These are phyloP conservation scores for Apiotrichum laibachii DNA, from an alignment of 1,284 basidiomycete species.

Conservation along the genomic window DNA sequence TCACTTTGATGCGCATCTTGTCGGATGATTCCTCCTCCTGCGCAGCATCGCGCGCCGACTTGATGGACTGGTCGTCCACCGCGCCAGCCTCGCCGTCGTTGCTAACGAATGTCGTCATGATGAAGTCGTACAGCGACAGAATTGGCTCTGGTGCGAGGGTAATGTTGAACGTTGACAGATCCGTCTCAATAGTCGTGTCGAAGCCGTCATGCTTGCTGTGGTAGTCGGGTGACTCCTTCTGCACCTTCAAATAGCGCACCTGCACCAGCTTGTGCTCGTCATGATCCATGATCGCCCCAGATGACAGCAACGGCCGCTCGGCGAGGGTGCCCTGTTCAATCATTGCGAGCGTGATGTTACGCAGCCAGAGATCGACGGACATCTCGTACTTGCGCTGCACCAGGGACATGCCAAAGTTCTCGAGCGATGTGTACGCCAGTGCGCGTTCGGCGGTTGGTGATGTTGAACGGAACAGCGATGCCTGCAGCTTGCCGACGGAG, in stretches of 20 bases:
- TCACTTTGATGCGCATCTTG: slow-evolving; percentile 79
- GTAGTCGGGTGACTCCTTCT: slow-evolving; percentile 85
- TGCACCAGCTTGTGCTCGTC: slow-evolving; percentile 68
- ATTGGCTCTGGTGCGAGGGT: slow-evolving; percentile 88
- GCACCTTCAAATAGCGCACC: slow-evolving; percentile 78
- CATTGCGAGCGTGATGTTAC: slow-evolving; percentile 60
- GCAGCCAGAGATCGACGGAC: slow-evolving; percentile 79
- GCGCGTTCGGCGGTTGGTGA: slow-evolving; percentile 40
- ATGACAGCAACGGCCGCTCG: slow-evolving; percentile 73
- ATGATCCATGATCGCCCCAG: slow-evolving; percentile 56
- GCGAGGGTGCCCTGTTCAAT: slow-evolving; percentile 59
- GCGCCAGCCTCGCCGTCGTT: slow-evolving; percentile 35
- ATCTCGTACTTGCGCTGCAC: slow-evolving; percentile 79
- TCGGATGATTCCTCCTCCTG: slow-evolving; percentile 41
- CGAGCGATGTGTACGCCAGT: slow-evolving; percentile 76
- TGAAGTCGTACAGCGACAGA: slow-evolving; percentile 89
- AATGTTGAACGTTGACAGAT: slow-evolving; percentile 89
- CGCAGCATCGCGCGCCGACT: background rate
- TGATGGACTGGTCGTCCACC: slow-evolving; percentile 1
- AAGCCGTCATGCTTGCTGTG: slow-evolving; percentile 77
- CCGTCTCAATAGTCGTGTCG: slow-evolving; percentile 83
- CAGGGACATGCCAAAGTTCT: slow-evolving; percentile 75
- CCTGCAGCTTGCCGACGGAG: slow-evolving; percentile 81
- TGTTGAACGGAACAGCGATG: slow-evolving; percentile 67
- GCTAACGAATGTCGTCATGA: slow-evolving; percentile 90